Evolutionary conservation across 768 basidiomycete species (phyloP).

Genomic region (Termitomyces sp.): DNA sequence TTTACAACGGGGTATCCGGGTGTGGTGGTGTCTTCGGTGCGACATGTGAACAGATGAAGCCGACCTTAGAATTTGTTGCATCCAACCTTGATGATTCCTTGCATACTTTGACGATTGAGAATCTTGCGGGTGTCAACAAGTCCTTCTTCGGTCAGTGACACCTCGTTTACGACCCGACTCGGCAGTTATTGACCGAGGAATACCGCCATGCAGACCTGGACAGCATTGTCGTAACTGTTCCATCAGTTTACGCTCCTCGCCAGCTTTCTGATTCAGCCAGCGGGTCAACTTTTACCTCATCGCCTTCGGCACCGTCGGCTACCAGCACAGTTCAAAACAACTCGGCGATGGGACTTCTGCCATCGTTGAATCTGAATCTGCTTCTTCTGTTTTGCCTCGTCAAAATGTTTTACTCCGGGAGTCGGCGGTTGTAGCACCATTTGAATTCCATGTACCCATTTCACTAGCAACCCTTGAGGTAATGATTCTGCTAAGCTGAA

Average conservation of each 20-base stretch:
- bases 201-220: constrained; percentile 29
- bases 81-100: constrained; percentile 31
- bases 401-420: background rate
- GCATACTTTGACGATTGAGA: constrained; percentile 33
- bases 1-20: constrained; percentile 35
- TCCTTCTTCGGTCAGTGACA: constrained; percentile 36
- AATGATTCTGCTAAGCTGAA: background rate
- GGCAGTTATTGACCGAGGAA: background rate
- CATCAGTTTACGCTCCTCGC: constrained; percentile 33
- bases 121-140: constrained; percentile 34
- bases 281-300: background rate
- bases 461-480: background rate
- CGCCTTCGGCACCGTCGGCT: background rate
- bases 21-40: constrained; percentile 39
- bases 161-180: background rate
- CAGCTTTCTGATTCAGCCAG: constrained; percentile 13
- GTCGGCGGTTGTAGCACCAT: background rate
- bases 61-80: constrained; percentile 36
- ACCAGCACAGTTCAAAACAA: constrained; percentile 1
- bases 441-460: background rate
- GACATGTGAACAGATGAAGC: constrained; percentile 41
- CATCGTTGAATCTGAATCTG: background rate
- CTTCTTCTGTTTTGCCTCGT: constrained; percentile 2
- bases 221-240: constrained; percentile 36
- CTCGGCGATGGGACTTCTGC: background rate